A percentile compares a stretch with the other conserved stretches of the same genome.
phyloP scores from a whole-genome alignment of 2,329 filamentous ascomycete species.

The Blastomyces parvus region DNA sequence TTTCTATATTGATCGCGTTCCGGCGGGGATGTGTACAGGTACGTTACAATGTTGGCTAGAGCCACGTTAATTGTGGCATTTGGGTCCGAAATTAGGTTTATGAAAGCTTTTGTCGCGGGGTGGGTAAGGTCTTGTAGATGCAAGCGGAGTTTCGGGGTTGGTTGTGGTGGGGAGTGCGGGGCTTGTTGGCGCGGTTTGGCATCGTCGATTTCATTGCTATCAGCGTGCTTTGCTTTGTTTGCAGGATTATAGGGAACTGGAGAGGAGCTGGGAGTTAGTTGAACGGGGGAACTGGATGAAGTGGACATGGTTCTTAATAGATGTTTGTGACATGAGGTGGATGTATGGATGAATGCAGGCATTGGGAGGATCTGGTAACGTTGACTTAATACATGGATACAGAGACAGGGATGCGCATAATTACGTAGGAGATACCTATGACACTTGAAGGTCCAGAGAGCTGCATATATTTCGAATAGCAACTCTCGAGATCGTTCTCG shows the following conservation, averaged over 20 bases:
- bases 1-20: conserved; percentile 9
- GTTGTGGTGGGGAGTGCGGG: conserved; percentile 11
- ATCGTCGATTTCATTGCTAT: not conserved
- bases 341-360: not conserved
- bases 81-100: conserved; percentile 54
- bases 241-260: not conserved
- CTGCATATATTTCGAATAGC: not conserved
- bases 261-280: not conserved
- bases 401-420: too few relatives aligned
- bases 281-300: not conserved
- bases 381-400: not conserved
- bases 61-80: conserved; percentile 51
- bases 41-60: conserved; percentile 57
- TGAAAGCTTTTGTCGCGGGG: conserved; percentile 56
- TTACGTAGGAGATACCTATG: too few relatives aligned
- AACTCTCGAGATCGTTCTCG: not conserved
- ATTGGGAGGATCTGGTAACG: not conserved
- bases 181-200: not conserved
- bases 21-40: conserved; percentile 53
- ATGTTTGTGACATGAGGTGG: not conserved
- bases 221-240: not conserved
- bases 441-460: too few relatives aligned
- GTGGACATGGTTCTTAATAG: not conserved
- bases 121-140: conserved; percentile 27
- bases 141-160: conserved; percentile 29